Conservation (phyloP, 139 green algal species). For the Coelastrella sp. region DNA sequence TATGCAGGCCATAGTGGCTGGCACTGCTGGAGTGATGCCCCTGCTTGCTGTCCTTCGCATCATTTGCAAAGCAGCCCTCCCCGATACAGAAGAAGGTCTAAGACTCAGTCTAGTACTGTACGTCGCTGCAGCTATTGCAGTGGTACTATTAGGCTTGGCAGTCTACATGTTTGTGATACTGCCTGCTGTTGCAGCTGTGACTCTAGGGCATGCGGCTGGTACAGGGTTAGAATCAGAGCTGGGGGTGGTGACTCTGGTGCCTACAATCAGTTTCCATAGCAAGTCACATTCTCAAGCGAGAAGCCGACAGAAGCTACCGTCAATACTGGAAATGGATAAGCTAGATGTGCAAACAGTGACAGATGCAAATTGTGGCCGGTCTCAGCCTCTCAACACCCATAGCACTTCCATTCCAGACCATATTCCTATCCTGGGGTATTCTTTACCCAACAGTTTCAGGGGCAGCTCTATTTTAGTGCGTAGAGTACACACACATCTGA, state of each 20-base stretch:
- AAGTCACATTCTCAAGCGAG: too few species aligned
- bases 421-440: too few species aligned
- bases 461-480: background rate
- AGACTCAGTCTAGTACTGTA: constrained; percentile 1
- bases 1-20: background rate
- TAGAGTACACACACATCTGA: background rate
- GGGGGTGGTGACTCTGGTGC: background rate
- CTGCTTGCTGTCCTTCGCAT: constrained; percentile 12
- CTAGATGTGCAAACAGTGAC: background rate
- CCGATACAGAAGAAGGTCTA: background rate
- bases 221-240: background rate
- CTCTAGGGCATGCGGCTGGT: background rate
- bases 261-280: background rate
- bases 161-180: background rate
- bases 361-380: background rate
- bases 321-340: too few species aligned
- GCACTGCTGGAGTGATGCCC: constrained; percentile 6
- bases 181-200: background rate
- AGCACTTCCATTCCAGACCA: background rate
- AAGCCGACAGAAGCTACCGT: too few species aligned
- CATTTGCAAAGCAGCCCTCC: constrained; percentile 20
- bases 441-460: background rate
- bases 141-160: background rate
- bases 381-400: background rate
- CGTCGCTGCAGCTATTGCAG: background rate